Evolutionary conservation across 2,329 filamentous ascomycete species (phyloP).

Genomic region (Botryotinia convoluta): DNA sequence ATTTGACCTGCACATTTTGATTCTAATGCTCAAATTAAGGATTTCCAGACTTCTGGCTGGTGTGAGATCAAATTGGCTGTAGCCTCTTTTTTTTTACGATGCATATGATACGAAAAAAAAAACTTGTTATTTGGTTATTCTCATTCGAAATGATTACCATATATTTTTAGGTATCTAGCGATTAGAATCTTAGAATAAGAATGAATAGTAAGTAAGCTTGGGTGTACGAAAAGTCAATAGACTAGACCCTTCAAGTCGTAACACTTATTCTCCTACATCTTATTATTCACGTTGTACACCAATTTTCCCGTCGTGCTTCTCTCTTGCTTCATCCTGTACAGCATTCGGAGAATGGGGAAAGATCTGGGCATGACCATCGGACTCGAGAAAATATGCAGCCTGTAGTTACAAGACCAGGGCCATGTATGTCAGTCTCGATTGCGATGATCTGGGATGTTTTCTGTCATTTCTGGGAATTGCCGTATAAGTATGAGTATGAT

Average conservation of each 20-base stretch:
- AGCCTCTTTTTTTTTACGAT: not conserved
- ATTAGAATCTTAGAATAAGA: not conserved
- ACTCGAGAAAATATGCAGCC: conserved; percentile 18
- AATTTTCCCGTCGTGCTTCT: conserved; percentile 1
- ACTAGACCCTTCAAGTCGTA: not conserved
- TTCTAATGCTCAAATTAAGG: not conserved
- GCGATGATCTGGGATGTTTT: not conserved
- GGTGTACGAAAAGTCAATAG: not conserved
- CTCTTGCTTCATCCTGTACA: conserved; percentile 11
- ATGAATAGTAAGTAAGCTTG: not conserved
- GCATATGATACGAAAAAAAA: not conserved
- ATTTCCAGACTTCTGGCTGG: conserved; percentile 3
- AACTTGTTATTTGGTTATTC: not conserved
- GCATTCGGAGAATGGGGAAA: conserved; percentile 10
- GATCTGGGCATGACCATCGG: conserved; percentile 6
- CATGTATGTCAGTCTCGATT: not conserved
- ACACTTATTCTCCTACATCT: not conserved
- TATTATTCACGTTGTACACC: not conserved
- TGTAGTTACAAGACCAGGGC: conserved; percentile 13
- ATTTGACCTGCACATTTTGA: not conserved
- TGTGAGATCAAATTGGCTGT: not conserved
- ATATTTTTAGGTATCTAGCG: not conserved
- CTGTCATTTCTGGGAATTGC: not conserved
- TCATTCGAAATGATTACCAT: not conserved
- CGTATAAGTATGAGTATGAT: not conserved